Evolutionary conservation across 2,329 filamentous ascomycete species (phyloP), one percentile per base, ranked within the genome.

Genomic region (Penicillium sp.): DNA sequence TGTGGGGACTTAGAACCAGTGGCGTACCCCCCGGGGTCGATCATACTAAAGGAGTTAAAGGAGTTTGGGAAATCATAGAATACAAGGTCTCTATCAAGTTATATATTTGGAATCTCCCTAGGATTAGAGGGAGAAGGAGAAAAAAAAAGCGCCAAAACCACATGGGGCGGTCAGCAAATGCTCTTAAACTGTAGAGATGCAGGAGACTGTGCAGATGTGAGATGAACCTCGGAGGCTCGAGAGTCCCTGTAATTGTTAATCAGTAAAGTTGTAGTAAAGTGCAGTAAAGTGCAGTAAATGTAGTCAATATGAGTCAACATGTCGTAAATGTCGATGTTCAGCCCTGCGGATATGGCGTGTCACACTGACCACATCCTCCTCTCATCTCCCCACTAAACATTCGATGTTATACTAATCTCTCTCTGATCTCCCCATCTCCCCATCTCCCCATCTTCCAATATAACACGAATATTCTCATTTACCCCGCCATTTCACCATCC

Each of bases 1-100:
- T 48, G 50, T 46, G 50, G 50, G 40, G 50, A 23, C 25, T 45
- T 45, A 17, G 33, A 46, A 17, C n/a, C 6, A 31, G 52, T 50
- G 40, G 40, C 50, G 50, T 49, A 50, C 35, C 52, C 43, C 52
- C 52, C 48, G 35, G 42, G 31, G 52, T 55, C 52, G 52, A 54
- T 54, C 52, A 55, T 50, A 23, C 35, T 19, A 45, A 37, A 53
- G 13, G 5, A 41, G 23, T 19, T 19, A 29, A 19, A 43, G 10
- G 38, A 13, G 31, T 47, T 19, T 6, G 29, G 27, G 6, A 27
- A 27, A 27, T 27, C 8, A 33, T 33, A 33, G 31, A 45, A 27
- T 27, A 8, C 15, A n/a, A 43, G 41, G 10, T 10, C 15, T 23
- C 41, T 21, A 42, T 17, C 13, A 17, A n/a, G 23, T n/a, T 43